Base-by-base conservation (phyloP, 106 monocot species). In the Dendrobium chrysotoxum region DNA sequence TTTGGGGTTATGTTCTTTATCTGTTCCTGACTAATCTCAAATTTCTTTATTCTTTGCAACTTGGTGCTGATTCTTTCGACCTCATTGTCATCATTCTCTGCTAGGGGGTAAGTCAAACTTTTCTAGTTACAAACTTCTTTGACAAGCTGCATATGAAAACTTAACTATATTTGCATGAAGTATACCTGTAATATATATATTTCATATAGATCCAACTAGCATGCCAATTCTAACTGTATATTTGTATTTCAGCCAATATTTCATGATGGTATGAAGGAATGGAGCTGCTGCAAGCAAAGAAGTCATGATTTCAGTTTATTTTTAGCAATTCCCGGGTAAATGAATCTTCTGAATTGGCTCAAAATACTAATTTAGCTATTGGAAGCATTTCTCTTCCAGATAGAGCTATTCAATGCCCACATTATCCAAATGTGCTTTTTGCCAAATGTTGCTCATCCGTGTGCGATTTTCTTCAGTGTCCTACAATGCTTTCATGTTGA, bases 221-320 rank as follows among this genome's bases (percentile, higher is more conserved):
- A 21, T 6, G 5, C 35, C 10, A 35, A 0, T 9, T 21, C 2
- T 74, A 40, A 74, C 74, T 74, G 39, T 42, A 76, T 42, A 79
- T 44, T 45, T 82, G 64, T 38, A 79, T 87, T 77, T 58, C 88
- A 98, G 98, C 98, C 98, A 47, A 71, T 91, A 65, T 98, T 98
- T 86, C 98, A 91, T 82, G 92, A 98, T 85, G 98, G 98, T n/a
- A 95, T 93, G 89, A 98, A 98, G 80, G 92, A 98, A 80, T 98
- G 98, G 98, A 95, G 92, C 79, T 98, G 98, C 58, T 98, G 98
- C 88, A 98, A 95, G 86, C 88, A 95, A 89, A 95, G 83, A 89
- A 98, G 98, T 76, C 98, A 98, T 65, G 98, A 98, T 83, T 98
- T 98, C 86, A 95, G 91, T 88, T 88, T 98, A 78, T 98, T 98